These are phyloP conservation scores for Lepidium africanum DNA, from an alignment of 345 rosid genomes.

Conservation along the genomic window DNA sequence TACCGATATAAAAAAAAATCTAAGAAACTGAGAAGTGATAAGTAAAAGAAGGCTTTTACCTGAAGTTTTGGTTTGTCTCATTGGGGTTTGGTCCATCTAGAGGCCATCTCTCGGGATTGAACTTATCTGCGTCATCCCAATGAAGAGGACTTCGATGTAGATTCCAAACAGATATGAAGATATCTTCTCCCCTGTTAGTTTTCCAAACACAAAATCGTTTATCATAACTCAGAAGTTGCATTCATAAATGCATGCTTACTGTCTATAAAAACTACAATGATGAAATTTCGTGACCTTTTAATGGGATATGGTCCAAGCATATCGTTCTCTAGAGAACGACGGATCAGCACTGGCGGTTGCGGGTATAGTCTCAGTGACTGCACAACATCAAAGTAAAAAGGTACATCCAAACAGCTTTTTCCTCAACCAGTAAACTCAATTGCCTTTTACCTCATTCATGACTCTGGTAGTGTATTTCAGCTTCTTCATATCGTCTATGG, in stretches of 20 bases:
- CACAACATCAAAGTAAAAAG: constrained; percentile 17
- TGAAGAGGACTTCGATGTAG: constrained; percentile 76
- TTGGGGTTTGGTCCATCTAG: constrained; percentile 92
- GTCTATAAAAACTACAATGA: background rate
- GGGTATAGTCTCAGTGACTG: constrained; percentile 92
- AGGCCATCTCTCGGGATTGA: constrained; percentile 98
- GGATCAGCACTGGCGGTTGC: constrained; percentile 94
- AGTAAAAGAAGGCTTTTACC: constrained; percentile 31
- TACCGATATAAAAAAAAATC: background rate
- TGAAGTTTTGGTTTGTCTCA: constrained; percentile 87
- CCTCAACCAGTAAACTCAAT: background rate
- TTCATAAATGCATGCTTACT: background rate
- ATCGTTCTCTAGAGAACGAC: constrained; percentile 71
- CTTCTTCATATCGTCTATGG: constrained; percentile 77
- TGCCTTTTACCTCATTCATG: constrained; percentile 67
- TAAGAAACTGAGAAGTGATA: background rate
- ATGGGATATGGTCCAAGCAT: constrained; percentile 76
- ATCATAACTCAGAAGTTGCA: constrained; percentile 2
- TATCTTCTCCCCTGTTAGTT: constrained; percentile 69
- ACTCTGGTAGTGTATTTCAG: constrained; percentile 88
- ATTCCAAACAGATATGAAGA: constrained; percentile 92
- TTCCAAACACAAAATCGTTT: constrained; percentile 1
- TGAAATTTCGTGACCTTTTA: constrained; percentile 40
- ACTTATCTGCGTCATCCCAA: constrained; percentile 74
- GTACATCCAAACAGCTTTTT: background rate